Conservation (phyloP, 345 rosid genomes). For the Odontarrhena argentea region DNA sequence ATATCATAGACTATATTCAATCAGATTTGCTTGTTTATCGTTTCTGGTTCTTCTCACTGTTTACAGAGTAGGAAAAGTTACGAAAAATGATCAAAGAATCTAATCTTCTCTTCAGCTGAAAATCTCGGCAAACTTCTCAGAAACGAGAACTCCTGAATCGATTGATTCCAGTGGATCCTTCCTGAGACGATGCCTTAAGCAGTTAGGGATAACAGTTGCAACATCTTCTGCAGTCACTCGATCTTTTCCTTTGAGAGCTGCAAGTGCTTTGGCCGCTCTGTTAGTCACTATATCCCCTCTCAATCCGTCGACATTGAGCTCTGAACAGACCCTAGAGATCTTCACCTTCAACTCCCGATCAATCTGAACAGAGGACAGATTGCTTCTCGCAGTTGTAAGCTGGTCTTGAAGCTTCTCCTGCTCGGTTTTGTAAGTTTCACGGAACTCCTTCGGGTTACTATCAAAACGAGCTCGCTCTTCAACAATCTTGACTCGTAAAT, state of each 20-base stretch:
- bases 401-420: slow-evolving; percentile 93
- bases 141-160: slow-evolving; percentile 85
- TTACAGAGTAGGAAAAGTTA: slow-evolving; percentile 30
- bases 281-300: slow-evolving; percentile 97
- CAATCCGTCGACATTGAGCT: slow-evolving; percentile 90
- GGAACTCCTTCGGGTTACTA: slow-evolving; percentile 84
- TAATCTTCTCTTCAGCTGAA: slow-evolving; percentile 54
- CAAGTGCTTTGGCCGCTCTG: slow-evolving; percentile 95
- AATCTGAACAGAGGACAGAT: slow-evolving; percentile 75
- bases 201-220: slow-evolving; percentile 96
- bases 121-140: slow-evolving; percentile 89
- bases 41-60: slow-evolving; percentile 36
- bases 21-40: slow-evolving; percentile 28
- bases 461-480: slow-evolving; percentile 95
- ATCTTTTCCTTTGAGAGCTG: slow-evolving; percentile 84
- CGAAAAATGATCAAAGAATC: slow-evolving; percentile 1
- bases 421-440: slow-evolving; percentile 73
- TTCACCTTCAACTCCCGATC: slow-evolving; percentile 83
- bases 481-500: slow-evolving; percentile 90
- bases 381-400: slow-evolving; percentile 64
- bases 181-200: slow-evolving; percentile 94
- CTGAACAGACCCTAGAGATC: slow-evolving; percentile 92
- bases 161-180: slow-evolving; percentile 97
- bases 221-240: slow-evolving; percentile 79
- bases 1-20: slow-evolving; percentile 22